Evolutionary conservation across 1,284 basidiomycete genomes (phyloP).

Genomic region (Ustilago nuda): DNA sequence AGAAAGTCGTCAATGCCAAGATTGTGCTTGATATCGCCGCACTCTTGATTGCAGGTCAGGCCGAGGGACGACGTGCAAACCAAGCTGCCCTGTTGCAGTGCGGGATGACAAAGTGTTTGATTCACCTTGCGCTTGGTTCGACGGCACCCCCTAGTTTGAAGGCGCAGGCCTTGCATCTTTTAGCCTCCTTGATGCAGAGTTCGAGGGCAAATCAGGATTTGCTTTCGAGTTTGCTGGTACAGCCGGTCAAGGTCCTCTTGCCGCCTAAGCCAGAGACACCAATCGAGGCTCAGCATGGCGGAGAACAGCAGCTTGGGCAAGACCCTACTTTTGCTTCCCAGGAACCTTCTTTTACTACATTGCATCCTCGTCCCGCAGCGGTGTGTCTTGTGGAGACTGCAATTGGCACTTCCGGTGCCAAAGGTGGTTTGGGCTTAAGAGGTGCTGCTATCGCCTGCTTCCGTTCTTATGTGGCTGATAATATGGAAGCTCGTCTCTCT

Average conservation of each 20-base stretch:
- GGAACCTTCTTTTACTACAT: conserved; percentile 35
- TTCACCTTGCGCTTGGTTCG: conserved; percentile 88
- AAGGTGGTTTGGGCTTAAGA: conserved; percentile 55
- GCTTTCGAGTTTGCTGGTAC: conserved; percentile 64
- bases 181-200: conserved; percentile 69
- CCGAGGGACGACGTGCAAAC: conserved; percentile 73
- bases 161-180: conserved; percentile 77
- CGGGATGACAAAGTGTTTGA: conserved; percentile 82
- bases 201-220: conserved; percentile 72
- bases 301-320: conserved; percentile 14
- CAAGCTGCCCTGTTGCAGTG: conserved; percentile 72
- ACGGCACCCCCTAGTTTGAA: conserved; percentile 90
- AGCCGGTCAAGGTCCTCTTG: conserved; percentile 48
- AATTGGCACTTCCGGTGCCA: conserved; percentile 51
- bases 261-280: conserved; percentile 12
- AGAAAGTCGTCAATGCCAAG: conserved; percentile 83
- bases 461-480: conserved; percentile 67
- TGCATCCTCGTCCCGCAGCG: conserved; percentile 45
- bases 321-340: conserved; percentile 7
- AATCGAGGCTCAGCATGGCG: not conserved
- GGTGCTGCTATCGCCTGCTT: conserved; percentile 62
- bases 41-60: conserved; percentile 72
- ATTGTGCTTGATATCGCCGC: conserved; percentile 83
- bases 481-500: conserved; percentile 69
- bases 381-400: conserved; percentile 54